Evolutionary conservation across 2,329 filamentous ascomycete genomes (phyloP), one percentile per base, ranked within the genome.

Genomic region (Fusarium algeriense): DNA sequence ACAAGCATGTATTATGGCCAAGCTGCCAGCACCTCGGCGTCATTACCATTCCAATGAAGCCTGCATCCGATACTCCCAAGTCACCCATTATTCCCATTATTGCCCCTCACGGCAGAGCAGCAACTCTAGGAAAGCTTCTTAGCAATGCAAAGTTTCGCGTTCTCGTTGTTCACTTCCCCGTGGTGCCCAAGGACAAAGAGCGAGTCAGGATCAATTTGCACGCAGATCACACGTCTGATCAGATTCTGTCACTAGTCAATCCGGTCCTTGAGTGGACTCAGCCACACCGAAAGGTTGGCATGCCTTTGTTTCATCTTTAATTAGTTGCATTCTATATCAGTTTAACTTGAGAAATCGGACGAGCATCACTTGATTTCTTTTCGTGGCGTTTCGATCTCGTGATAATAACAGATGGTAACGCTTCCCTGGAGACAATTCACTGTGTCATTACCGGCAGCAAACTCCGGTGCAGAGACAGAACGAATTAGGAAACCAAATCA

Each of bases 141-240:
- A 14, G 32, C 8, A 35, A 54, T 1, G 14, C 6, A 34, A 35
- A 9, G 20, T 19, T 54, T 10, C 46, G 48, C 4, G 48, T 60
- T 55, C 37, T 54, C 6, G 46, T 15, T 23, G 48, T 54, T 30
- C 56, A 60, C 2, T 60, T 60, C 3, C 56, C 37, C 5, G 48
- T 35, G 0, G 56, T 60, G 8, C 37, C 48, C 6, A 60, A 35
- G 20, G 48, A 28, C 11, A 3, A 43, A 19, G 56, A 43, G 46
- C 30, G 56, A 12, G 37, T 44, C 0, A 35, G 48, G 17, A 35
- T 60, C 11, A 43, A 35, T 17, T 37, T 55, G 10, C 56, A 60
- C 26, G 10, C 56, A 2, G 37, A 44, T 37, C 56, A 60, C 4
- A 54, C 48, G 2, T 4, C 30, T 3, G 38, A 44, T 1, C 30